Percentiles rank a stretch among this genome's conserved stretches.
Conservation (phyloP, 805 yeast species). For the Metahyphopichia silvanorum region DNA sequence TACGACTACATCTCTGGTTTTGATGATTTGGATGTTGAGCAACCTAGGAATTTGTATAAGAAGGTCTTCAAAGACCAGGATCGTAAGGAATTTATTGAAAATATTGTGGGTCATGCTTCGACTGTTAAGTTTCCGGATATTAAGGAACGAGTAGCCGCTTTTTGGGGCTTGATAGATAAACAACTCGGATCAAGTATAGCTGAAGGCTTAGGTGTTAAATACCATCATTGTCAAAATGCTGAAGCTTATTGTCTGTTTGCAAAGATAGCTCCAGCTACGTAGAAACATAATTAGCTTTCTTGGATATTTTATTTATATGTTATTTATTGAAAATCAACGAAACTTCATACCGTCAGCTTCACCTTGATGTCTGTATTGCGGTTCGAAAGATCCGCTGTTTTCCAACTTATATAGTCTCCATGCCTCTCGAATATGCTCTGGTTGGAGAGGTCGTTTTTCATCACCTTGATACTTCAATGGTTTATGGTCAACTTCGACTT, state of each 20-base stretch:
- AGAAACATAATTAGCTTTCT: too few relatives aligned
- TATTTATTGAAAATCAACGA: constrained; percentile 34
- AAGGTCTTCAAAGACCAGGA: constrained; percentile 32
- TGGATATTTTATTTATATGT: too few relatives aligned
- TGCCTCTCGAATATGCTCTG: constrained; percentile 86
- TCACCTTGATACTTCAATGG: constrained; percentile 35
- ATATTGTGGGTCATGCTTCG: constrained; percentile 38
- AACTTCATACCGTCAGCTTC: constrained; percentile 70
- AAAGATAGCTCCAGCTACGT: too few relatives aligned
- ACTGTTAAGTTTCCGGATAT: constrained; percentile 22
- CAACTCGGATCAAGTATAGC: constrained; percentile 40
- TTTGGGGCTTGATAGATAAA: constrained; percentile 40
- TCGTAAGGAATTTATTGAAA: constrained; percentile 30
- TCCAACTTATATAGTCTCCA: constrained; percentile 76
- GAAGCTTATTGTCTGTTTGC: too few relatives aligned
- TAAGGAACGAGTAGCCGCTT: constrained; percentile 36
- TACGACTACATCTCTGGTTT: constrained; percentile 39
- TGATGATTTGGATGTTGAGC: constrained; percentile 44
- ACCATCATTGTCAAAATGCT: too few relatives aligned
- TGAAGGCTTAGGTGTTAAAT: constrained; percentile 37
- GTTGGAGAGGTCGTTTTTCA: constrained; percentile 59
- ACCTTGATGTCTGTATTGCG: constrained; percentile 69
- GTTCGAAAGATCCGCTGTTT: constrained; percentile 41
- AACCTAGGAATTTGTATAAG: constrained; percentile 42
- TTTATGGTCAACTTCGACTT: constrained; percentile 24